Percentiles rank a stretch among this genome's conserved stretches.
These are phyloP conservation scores for Pleurotus salmoneostramineus DNA, from an alignment of 768 basidiomycete genomes.

Conservation along the genomic window DNA sequence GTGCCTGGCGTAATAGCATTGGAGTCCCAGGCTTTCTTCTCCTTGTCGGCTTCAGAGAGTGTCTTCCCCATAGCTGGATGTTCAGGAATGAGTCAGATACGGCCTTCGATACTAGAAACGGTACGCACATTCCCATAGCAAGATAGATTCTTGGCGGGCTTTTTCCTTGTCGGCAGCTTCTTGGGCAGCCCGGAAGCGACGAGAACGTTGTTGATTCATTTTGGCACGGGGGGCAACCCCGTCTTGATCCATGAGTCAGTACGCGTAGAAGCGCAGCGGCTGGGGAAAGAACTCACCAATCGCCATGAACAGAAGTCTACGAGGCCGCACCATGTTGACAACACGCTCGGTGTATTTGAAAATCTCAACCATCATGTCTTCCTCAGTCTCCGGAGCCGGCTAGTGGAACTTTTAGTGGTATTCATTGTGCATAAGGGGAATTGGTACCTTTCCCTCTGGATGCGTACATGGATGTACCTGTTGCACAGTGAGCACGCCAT, in stretches of 20 bases:
- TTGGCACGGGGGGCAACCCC: conserved; percentile 98
- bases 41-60: conserved; percentile 75
- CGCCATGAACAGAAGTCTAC: conserved; percentile 96
- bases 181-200: conserved; percentile 92
- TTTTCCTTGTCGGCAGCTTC: conserved; percentile 95
- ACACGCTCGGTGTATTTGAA: conserved; percentile 97
- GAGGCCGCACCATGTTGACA: conserved; percentile 93
- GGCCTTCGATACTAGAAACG: background rate
- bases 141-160: conserved; percentile 76
- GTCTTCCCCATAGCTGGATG: conserved; percentile 89
- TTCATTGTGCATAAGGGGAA: background rate
- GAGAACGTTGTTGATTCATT: conserved; percentile 99
- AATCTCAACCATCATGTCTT: conserved; percentile 98
- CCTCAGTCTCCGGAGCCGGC: conserved; percentile 96
- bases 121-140: conserved; percentile 76
- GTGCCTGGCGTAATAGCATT: conserved; percentile 99
- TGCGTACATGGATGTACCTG: conserved; percentile 99
- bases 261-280: background rate
- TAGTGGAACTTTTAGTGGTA: conserved; percentile 23
- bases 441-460: conserved; percentile 86
- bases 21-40: conserved; percentile 90
- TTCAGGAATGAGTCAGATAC: conserved; percentile 1
- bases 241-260: conserved; percentile 40
- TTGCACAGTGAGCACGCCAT: background rate
- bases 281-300: conserved; percentile 58